These are phyloP conservation scores for Tulasnella calospora DNA, from an alignment of 768 basidiomycete genomes.

Conservation along the genomic window DNA sequence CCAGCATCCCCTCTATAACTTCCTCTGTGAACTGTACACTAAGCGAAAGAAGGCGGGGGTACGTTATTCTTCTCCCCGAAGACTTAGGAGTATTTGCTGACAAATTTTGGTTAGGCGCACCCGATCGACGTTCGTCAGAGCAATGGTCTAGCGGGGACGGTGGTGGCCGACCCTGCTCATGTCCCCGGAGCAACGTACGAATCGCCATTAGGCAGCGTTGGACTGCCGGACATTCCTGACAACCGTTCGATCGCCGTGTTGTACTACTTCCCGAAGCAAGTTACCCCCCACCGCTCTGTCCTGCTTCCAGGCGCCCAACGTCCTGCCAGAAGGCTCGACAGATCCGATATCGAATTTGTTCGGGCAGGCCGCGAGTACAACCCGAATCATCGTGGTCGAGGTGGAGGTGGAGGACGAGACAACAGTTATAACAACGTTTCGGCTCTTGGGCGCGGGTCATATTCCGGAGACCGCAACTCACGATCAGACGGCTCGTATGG, in stretches of 20 bases:
- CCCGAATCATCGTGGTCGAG: conserved; percentile 32
- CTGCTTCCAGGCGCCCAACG: conserved; percentile 68
- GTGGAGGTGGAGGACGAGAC: conserved; percentile 31
- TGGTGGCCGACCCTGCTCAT: conserved; percentile 79
- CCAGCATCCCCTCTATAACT: conserved; percentile 79
- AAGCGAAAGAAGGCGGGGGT: conserved; percentile 81
- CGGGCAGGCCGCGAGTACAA: conserved; percentile 41
- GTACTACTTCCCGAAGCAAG: conserved; percentile 86
- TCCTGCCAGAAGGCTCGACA: conserved; percentile 55
- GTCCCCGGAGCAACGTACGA: conserved; percentile 90
- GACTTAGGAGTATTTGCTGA: neutral
- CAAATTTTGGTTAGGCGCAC: neutral
- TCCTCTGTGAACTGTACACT: conserved; percentile 83
- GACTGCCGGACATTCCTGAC: conserved; percentile 73
- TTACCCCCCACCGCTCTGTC: conserved; percentile 76
- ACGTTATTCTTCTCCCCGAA: neutral
- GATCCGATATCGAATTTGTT: conserved; percentile 65
- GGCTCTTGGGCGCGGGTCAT: conserved; percentile 28
- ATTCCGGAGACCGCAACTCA: conserved; percentile 9
- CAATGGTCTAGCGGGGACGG: conserved; percentile 72
- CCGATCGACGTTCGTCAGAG: conserved; percentile 44
- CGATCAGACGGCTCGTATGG: conserved; percentile 37
- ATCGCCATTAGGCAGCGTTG: conserved; percentile 57
- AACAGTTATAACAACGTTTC: conserved; percentile 13
- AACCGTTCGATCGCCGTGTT: conserved; percentile 82